A percentile compares a stretch with the other conserved stretches of the same genome.
phyloP scores from a whole-genome alignment of 2,329 filamentous ascomycete species.

The Cadophora malorum region DNA sequence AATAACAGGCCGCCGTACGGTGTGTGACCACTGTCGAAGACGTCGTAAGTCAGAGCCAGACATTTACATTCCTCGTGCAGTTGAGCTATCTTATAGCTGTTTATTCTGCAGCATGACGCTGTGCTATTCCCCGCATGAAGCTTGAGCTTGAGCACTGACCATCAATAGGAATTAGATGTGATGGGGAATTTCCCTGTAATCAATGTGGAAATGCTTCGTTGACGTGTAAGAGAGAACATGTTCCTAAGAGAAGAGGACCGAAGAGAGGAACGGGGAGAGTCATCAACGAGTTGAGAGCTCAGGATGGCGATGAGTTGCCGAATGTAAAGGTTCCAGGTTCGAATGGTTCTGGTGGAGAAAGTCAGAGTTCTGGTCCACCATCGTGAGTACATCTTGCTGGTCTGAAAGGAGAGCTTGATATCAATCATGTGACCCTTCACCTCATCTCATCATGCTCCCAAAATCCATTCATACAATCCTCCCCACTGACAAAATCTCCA shows the following conservation, averaged over 20 bases:
- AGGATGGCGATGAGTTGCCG: slow-evolving; percentile 51
- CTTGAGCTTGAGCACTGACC: slow-evolving; percentile 33
- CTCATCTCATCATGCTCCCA: not conserved
- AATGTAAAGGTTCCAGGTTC: slow-evolving; percentile 43
- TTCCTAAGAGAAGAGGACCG: slow-evolving; percentile 68
- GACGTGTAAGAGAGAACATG: slow-evolving; percentile 68
- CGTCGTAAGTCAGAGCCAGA: slow-evolving; percentile 46
- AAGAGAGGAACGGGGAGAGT: slow-evolving; percentile 68
- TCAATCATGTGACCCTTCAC: slow-evolving; percentile 1
- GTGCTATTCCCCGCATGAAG: not conserved
- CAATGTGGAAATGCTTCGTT: slow-evolving; percentile 65
- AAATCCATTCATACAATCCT: not conserved
- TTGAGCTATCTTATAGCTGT: not conserved
- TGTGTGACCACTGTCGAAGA: slow-evolving; percentile 55
- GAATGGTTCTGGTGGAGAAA: slow-evolving; percentile 33
- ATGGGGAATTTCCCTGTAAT: slow-evolving; percentile 60
- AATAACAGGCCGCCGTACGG: slow-evolving; percentile 44
- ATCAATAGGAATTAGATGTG: slow-evolving; percentile 52
- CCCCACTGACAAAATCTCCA: slow-evolving; percentile 19
- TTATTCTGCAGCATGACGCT: too few relatives aligned
- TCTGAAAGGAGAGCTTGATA: not conserved
- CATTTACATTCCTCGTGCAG: not conserved
- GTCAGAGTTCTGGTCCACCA: slow-evolving; percentile 34
- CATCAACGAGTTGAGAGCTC: slow-evolving; percentile 64
- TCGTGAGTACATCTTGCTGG: slow-evolving; percentile 34